Base-by-base conservation (phyloP, 768 basidiomycete species). In the Boletellus sp. region DNA sequence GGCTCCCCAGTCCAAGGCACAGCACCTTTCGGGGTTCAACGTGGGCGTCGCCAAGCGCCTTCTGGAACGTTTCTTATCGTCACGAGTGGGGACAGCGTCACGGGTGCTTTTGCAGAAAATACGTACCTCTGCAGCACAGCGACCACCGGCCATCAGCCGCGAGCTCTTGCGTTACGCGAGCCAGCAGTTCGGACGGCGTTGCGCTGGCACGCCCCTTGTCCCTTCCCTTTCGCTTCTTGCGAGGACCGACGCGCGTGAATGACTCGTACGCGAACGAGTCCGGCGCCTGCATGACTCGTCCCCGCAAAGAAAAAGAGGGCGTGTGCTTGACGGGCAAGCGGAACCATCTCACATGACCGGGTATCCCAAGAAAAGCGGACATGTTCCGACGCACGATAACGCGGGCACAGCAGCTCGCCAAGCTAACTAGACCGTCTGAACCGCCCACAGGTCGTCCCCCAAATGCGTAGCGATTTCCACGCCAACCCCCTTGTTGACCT, bases 401-500 rank as follows among this genome's bases (percentile, higher is more conserved):
- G n/a, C 10, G 26, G 26, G 10, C 26, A 28, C 28, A 28, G 28
- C 28, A 28, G 9, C 28, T 28, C 17, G 4, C 32, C 9, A 36
- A 20, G 13, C 22, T n/a, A n/a, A 42, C 42, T 72, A 90, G 63
- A 91, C 54, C 54, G 78, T 75, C 70, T 81, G 74, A 49, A 84
- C 45, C 42, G 73, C 77, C 93, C 93, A 95, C 37, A 95, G 67
- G 54, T 94, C 93, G 60, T 95, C 92, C 10, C 93, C 92, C 51
- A 95, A 73, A 73, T 89, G 85, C 33, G 84, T 79, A n/a, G 85
- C 74, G 7, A 87, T 84, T 70, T 98, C 94, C 8, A 96, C 90
- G 0, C 84, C 95, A 33, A 94, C 77, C 35, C 83, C 91, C 70
- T 96, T 97, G 64, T 95, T 97, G 41, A 94, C 73, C 63, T 74